A percentile compares a stretch with the other conserved stretches of the same genome.
These are phyloP conservation scores for Hirsutella thompsonii DNA, from an alignment of 2,329 filamentous ascomycete genomes.

Conservation along the genomic window DNA sequence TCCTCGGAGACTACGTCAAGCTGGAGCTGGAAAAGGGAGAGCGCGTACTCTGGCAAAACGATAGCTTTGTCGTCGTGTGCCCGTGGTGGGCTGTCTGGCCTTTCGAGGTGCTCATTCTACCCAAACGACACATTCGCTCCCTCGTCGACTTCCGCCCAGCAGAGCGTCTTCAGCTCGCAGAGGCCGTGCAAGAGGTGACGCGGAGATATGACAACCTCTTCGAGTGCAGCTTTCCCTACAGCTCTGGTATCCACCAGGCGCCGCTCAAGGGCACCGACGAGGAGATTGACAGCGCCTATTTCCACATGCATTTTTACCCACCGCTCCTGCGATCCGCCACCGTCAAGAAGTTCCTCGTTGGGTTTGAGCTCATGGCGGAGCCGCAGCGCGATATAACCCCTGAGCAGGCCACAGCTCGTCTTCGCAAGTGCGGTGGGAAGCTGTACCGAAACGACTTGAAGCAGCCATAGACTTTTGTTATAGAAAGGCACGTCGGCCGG, in stretches of 20 bases:
- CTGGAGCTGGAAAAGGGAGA: constrained; percentile 73
- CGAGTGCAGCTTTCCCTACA: constrained; percentile 93
- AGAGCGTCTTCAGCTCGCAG: constrained; percentile 65
- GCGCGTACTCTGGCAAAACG: constrained; percentile 80
- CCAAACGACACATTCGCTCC: constrained; percentile 71
- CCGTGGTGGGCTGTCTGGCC: constrained; percentile 99
- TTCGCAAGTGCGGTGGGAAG: constrained; percentile 66
- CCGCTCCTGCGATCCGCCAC: constrained; percentile 85
- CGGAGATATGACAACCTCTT: constrained; percentile 94
- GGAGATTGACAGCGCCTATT: constrained; percentile 76
- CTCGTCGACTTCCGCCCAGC: constrained; percentile 65
- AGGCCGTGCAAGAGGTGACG: constrained; percentile 77
- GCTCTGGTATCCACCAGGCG: constrained; percentile 91
- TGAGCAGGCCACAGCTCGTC: constrained; percentile 74
- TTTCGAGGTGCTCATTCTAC: constrained; percentile 84
- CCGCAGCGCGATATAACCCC: constrained; percentile 98
- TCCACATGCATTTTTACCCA: constrained; percentile 97
- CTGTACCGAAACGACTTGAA: constrained; percentile 59
- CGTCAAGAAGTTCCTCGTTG: constrained; percentile 91
- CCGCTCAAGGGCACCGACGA: constrained; percentile 70
- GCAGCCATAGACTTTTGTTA: constrained; percentile 1
- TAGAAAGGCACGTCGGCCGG: too few relatives aligned
- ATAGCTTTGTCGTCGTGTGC: constrained; percentile 71
- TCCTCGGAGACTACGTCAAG: constrained; percentile 77
- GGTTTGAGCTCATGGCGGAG: constrained; percentile 92